Percentiles rank a stretch among this genome's conserved stretches.
Evolutionary conservation across 148 eudicot genomes (phyloP).

Genomic region (Dysphania ambrosioides): DNA sequence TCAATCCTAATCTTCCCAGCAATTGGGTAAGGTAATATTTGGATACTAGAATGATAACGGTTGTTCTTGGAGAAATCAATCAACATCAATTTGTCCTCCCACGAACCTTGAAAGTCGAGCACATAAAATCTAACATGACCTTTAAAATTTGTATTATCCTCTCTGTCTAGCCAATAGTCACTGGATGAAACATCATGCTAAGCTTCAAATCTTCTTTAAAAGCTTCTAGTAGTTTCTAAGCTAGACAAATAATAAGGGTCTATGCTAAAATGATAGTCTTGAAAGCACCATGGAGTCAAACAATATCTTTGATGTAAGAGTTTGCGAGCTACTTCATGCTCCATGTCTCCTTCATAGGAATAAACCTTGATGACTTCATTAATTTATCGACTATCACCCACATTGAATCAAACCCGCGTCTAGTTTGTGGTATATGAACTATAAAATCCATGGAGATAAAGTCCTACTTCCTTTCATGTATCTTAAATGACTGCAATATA

Average conservation of each 20-base stretch:
- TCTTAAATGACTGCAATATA: not conserved
- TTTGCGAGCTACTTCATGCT: not conserved
- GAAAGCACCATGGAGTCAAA: not conserved
- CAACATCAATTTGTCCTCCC: not conserved
- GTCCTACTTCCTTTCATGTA: not conserved
- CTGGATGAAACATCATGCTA: not conserved
- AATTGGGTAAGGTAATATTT: not conserved
- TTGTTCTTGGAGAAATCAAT: not conserved
- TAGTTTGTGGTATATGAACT: not conserved
- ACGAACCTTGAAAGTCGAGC: not conserved
- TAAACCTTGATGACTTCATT: not conserved
- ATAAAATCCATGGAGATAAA: not conserved
- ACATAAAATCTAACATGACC: not conserved
- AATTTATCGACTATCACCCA: conserved; percentile 14
- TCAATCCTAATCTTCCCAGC: not conserved
- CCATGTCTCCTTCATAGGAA: not conserved
- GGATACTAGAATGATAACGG: not conserved
- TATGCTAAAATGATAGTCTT: not conserved
- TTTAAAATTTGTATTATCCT: not conserved
- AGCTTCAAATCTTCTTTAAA: not conserved
- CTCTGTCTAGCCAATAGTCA: not conserved
- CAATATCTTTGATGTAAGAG: not conserved
- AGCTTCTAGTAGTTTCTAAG: not conserved
- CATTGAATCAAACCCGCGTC: not conserved
- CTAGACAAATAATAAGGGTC: not conserved